phyloP scores from a whole-genome alignment of 352 stramenopile species.

The Phytophthora constricta region DNA sequence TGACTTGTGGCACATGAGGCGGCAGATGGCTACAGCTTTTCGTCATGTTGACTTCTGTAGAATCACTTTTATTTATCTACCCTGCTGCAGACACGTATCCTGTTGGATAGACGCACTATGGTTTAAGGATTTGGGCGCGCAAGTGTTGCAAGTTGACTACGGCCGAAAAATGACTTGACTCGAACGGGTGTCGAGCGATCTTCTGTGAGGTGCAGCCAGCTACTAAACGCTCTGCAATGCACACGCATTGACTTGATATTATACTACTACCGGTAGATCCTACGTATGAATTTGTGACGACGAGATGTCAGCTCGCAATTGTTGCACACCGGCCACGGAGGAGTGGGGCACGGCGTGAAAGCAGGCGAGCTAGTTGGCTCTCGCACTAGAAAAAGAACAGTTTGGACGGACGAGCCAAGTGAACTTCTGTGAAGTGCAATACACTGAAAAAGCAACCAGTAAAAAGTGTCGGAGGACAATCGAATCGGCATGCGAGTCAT shows the following conservation, averaged over 20 bases:
- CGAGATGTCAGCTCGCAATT: constrained; percentile 63
- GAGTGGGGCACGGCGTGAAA: constrained; percentile 58
- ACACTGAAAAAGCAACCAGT: background rate
- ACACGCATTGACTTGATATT: background rate
- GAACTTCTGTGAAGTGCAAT: constrained; percentile 67
- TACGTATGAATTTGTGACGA: background rate
- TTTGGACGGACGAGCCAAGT: constrained; percentile 37
- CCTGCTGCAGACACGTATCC: no score
- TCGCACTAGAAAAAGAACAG: constrained; percentile 58
- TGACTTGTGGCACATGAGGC: no score
- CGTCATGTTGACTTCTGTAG: no score
- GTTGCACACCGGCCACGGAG: constrained; percentile 66
- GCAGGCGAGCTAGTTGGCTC: constrained; percentile 57
- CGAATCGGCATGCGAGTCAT: background rate
- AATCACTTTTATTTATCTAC: no score
- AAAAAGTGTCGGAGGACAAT: no score
- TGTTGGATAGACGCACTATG: no score
- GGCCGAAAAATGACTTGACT: constrained; percentile 35
- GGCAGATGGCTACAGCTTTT: no score
- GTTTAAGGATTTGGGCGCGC: constrained; percentile 36
- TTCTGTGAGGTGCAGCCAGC: constrained; percentile 44
- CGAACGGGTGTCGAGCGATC: constrained; percentile 21
- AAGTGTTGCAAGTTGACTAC: constrained; percentile 51
- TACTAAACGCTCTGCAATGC: background rate
- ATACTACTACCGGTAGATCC: background rate